These are phyloP conservation scores for Pulveroboletus ravenelii DNA, from an alignment of 768 basidiomycete species.

Conservation along the genomic window DNA sequence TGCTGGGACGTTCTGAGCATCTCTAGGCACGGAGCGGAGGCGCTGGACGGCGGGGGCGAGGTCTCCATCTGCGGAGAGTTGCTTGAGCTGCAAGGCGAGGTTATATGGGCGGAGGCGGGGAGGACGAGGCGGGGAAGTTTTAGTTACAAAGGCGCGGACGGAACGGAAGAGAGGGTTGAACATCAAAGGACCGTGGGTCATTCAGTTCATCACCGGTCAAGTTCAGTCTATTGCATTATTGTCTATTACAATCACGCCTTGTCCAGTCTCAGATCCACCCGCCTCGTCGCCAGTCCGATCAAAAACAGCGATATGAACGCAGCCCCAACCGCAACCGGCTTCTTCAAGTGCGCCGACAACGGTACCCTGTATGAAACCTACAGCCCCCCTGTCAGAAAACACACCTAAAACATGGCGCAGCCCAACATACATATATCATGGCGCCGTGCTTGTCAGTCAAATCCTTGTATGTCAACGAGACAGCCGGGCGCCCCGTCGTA, in stretches of 20 bases:
- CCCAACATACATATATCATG: constrained; percentile 69
- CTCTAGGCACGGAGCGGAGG: constrained; percentile 65
- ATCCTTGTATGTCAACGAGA: constrained; percentile 68
- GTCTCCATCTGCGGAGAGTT: constrained; percentile 49
- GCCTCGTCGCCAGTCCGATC: constrained; percentile 40
- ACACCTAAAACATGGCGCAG: neutral
- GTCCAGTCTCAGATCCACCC: constrained; percentile 50
- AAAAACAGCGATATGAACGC: constrained; percentile 68
- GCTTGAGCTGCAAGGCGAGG: constrained; percentile 55
- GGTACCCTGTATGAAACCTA: constrained; percentile 89
- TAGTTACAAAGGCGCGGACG: constrained; percentile 5
- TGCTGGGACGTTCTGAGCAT: constrained; percentile 67
- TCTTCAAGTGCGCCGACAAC: constrained; percentile 75
- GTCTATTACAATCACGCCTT: constrained; percentile 25
- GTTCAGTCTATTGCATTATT: neutral
- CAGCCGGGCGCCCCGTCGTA: constrained; percentile 77
- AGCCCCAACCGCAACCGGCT: constrained; percentile 72
- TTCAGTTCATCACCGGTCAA: neutral
- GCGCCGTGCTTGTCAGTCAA: constrained; percentile 78
- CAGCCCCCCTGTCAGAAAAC: constrained; percentile 7
- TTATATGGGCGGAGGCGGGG: constrained; percentile 59
- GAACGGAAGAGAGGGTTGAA: constrained; percentile 6
- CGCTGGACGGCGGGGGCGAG: constrained; percentile 59
- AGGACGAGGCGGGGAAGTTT: neutral
- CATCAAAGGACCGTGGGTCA: constrained; percentile 14